Evolutionary conservation across 208 protist species (phyloP), one percentile per base, ranked within the genome.

Genomic region (Phytomonas sp.): DNA sequence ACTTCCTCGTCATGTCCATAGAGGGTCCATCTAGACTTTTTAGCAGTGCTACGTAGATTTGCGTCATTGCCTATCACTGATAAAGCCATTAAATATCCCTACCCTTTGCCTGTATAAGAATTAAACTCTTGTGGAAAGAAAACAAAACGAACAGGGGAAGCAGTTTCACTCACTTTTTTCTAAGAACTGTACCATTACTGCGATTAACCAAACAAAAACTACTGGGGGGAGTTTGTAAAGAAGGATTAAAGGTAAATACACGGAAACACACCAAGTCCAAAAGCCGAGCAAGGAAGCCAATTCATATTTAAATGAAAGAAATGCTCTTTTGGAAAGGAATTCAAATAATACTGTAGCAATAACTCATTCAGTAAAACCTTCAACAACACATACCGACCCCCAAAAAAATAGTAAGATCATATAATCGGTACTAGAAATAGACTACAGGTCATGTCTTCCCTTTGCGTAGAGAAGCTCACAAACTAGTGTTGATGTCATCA

Each of bases 1-100:
- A 95, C 79, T 34, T 85, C 78, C 30, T 73, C 83, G 15, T 82
- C 62, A 76, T 95, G 89, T 9, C 89, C 87, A 26, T 79, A 72
- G 63, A 93, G 80, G 59, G 70, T 75, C 83, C 87, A 92, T 13
- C 71, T 20, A 53, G 68, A 46, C 40, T 46, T 46, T 46, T 17
- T 46, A 2, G 2, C 40, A 17, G 40, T 20, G 40, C 1, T 46
- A 46, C 40, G 15, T 46, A 46, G 40, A 46, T 46, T 46, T 20
- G 40, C 11, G 11, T 46, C 15, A 17, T 17, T 46, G 11, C 6
- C 1, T 46, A 46, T 20, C 13, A 46, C 40, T 23, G 40, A 46
- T 46, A 46, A 46, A 17, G 40, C 40, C 40, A 46, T 46, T 46
- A 46, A 46, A 46, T 46, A 46, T 46, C 15, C 15, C 2, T 46